These are phyloP conservation scores for Microbotryum intermedium DNA, from an alignment of 1,284 basidiomycete genomes.

Conservation along the genomic window DNA sequence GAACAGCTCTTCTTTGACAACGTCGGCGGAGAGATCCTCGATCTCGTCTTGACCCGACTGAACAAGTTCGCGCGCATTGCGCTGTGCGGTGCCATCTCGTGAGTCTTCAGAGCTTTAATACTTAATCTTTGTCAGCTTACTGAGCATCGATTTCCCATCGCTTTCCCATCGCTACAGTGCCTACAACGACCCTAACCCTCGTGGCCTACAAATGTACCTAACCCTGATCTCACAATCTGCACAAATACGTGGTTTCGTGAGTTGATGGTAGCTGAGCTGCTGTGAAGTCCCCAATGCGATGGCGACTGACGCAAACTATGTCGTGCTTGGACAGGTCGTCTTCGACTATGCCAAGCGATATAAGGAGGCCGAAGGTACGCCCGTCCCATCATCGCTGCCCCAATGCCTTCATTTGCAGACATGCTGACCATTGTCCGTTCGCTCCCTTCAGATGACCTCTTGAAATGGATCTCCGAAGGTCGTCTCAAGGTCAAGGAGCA, in stretches of 20 bases:
- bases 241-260: constrained; percentile 53
- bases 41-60: constrained; percentile 61
- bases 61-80: constrained; percentile 68
- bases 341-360: constrained; percentile 49
- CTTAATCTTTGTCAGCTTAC: too few relatives aligned
- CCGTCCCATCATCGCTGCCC: neutral
- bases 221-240: constrained; percentile 66
- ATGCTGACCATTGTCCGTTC: constrained; percentile 11
- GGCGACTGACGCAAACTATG: too few relatives aligned
- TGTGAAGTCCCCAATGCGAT: too few relatives aligned
- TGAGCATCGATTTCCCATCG: too few relatives aligned
- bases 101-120: constrained; percentile 33
- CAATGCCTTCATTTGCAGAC: neutral
- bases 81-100: constrained; percentile 57
- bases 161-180: neutral
- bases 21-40: constrained; percentile 65
- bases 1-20: constrained; percentile 59
- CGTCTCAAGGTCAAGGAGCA: constrained; percentile 65
- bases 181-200: constrained; percentile 36
- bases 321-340: constrained; percentile 45
- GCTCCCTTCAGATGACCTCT: constrained; percentile 42
- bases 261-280: too few relatives aligned
- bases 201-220: constrained; percentile 41
- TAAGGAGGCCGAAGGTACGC: constrained; percentile 34
- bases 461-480: constrained; percentile 51